A percentile compares a stretch with the other conserved stretches of the same genome.
Evolutionary conservation across 441 rosid genomes (phyloP).

Genomic region (Adansonia gregorii): DNA sequence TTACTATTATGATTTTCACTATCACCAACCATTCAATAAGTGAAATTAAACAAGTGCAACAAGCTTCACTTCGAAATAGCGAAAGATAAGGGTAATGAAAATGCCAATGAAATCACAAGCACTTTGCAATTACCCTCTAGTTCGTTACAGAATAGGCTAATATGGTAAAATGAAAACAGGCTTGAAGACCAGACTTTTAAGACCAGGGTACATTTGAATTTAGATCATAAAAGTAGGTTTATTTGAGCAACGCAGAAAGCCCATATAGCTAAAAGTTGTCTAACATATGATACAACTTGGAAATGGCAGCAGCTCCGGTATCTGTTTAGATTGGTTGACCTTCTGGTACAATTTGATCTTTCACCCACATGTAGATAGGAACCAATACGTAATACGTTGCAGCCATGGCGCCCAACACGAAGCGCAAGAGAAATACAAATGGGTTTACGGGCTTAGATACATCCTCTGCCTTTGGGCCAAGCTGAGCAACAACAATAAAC

Average conservation of each 20-base stretch:
- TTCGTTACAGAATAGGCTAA: neutral
- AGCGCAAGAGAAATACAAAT: slow-evolving; percentile 61
- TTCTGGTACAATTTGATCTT: slow-evolving; percentile 81
- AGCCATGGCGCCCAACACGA: slow-evolving; percentile 72
- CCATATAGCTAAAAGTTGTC: neutral
- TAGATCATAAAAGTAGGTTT: neutral
- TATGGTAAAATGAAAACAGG: neutral
- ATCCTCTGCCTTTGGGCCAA: slow-evolving; percentile 88
- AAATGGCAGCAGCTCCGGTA: neutral
- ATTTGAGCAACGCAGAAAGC: neutral
- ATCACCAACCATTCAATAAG: neutral
- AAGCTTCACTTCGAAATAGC: neutral
- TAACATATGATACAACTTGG: neutral
- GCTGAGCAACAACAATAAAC: slow-evolving; percentile 44
- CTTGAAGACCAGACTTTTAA: neutral
- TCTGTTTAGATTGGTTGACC: slow-evolving; percentile 62
- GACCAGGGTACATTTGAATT: neutral
- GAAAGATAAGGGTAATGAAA: neutral
- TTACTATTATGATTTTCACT: neutral
- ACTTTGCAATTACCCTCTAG: neutral
- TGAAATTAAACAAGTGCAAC: neutral
- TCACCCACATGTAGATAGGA: slow-evolving; percentile 93
- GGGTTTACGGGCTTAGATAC: slow-evolving; percentile 72
- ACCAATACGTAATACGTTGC: slow-evolving; percentile 76
- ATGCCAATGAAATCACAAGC: neutral